Conservation (phyloP, 495 filamentous ascomycete genomes). For the Elasticomyces elasticus region DNA sequence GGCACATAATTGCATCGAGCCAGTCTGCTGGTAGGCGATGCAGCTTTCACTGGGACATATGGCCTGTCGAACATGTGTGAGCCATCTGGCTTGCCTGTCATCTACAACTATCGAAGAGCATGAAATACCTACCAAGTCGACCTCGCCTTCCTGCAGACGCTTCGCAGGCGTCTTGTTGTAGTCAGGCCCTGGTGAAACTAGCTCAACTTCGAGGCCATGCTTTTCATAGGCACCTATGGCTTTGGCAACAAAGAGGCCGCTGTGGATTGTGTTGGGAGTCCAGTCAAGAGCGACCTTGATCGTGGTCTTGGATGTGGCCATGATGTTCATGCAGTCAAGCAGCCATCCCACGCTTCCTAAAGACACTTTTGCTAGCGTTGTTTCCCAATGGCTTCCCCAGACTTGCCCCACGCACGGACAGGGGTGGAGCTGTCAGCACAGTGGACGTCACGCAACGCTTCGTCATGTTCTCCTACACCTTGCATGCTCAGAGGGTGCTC, state of each 20-base stretch:
- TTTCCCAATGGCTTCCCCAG: neutral
- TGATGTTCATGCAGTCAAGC: neutral
- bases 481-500: too few species aligned
- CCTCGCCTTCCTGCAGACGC: constrained; percentile 12
- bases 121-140: constrained; percentile 8
- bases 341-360: neutral
- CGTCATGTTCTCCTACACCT: too few species aligned
- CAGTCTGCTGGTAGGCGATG: constrained; percentile 18
- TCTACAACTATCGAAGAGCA: neutral
- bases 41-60: constrained; percentile 18
- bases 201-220: constrained; percentile 9
- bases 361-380: neutral
- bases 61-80: constrained; percentile 5
- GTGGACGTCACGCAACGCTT: too few species aligned
- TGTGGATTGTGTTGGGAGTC: constrained; percentile 22
- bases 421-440: too few species aligned
- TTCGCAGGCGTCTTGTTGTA: constrained; percentile 20
- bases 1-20: constrained; percentile 14
- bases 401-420: too few species aligned
- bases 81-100: neutral
- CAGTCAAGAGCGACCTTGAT: constrained; percentile 21
- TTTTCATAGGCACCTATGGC: constrained; percentile 10
- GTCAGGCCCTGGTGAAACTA: constrained; percentile 9
- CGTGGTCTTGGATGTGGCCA: neutral
- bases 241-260: constrained; percentile 14